Conservation (phyloP, 805 yeast species). For the Ogataea siamensis region DNA sequence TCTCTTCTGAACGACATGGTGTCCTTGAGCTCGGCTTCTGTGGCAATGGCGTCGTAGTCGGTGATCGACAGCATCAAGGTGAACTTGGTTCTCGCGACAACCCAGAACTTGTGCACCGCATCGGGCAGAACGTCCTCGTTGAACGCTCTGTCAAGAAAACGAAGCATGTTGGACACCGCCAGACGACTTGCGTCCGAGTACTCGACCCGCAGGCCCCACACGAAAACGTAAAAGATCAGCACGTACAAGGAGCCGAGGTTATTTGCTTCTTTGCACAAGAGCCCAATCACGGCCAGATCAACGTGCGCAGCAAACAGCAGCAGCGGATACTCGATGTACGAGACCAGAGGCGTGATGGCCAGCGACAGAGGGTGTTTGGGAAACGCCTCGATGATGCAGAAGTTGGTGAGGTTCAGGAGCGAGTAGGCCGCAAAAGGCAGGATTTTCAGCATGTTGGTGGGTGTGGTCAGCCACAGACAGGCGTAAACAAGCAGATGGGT, state of each 20-base stretch:
- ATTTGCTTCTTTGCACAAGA: constrained; percentile 32
- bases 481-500: constrained; percentile 38
- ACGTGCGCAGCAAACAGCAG: constrained; percentile 38
- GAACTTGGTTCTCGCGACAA: constrained; percentile 15
- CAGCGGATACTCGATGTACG: constrained; percentile 38
- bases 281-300: constrained; percentile 35
- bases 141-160: constrained; percentile 23
- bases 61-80: constrained; percentile 23
- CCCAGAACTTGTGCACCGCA: constrained; percentile 18
- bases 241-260: constrained; percentile 29
- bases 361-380: constrained; percentile 33
- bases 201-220: constrained; percentile 41
- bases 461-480: constrained; percentile 38
- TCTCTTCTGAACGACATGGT: constrained; percentile 2
- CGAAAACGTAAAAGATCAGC: constrained; percentile 33
- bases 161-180: constrained; percentile 28
- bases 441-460: constrained; percentile 34
- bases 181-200: constrained; percentile 35
- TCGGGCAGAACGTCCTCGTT: constrained; percentile 19
- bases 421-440: constrained; percentile 43
- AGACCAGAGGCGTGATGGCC: constrained; percentile 38
- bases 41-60: constrained; percentile 12
- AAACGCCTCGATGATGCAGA: constrained; percentile 33
- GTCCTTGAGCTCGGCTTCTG: constrained; percentile 9
- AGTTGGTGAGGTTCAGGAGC: constrained; percentile 37